phyloP scores from a whole-genome alignment of 2,329 filamentous ascomycete genomes.

The Xylariomycetidae sp. region DNA sequence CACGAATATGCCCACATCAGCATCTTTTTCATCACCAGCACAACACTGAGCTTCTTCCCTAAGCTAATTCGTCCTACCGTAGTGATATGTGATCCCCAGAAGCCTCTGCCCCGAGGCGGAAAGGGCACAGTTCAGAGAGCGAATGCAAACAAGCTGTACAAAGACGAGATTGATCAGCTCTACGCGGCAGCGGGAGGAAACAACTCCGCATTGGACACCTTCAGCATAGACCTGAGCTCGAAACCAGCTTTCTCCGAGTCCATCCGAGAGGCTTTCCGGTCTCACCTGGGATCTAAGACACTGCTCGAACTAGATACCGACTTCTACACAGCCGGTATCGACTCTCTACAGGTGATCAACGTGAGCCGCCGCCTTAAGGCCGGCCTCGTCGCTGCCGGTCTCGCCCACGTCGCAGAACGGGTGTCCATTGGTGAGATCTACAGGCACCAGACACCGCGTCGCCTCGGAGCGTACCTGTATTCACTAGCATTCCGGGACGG shows the following conservation, averaged over 20 bases:
- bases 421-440: conserved; percentile 6
- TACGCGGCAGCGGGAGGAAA: conserved; percentile 21
- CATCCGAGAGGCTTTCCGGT: neutral
- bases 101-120: conserved; percentile 32
- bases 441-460: conserved; percentile 16
- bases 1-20: neutral
- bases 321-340: conserved; percentile 34
- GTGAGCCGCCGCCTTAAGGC: conserved; percentile 6
- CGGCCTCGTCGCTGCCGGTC: conserved; percentile 1
- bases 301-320: conserved; percentile 21
- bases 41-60: neutral
- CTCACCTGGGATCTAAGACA: neutral
- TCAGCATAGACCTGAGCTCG: neutral
- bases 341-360: conserved; percentile 35
- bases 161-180: conserved; percentile 31
- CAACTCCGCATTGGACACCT: neutral
- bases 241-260: neutral
- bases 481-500: neutral
- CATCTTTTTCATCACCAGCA: neutral
- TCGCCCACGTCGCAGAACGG: neutral
- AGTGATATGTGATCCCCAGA: conserved; percentile 28
- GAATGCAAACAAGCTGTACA: conserved; percentile 29
- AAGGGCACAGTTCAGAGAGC: conserved; percentile 38
- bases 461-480: conserved; percentile 19
- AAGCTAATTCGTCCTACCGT: neutral